These are phyloP conservation scores for Phytophthora hibernalis DNA, from an alignment of 352 stramenopile genomes.

Conservation along the genomic window DNA sequence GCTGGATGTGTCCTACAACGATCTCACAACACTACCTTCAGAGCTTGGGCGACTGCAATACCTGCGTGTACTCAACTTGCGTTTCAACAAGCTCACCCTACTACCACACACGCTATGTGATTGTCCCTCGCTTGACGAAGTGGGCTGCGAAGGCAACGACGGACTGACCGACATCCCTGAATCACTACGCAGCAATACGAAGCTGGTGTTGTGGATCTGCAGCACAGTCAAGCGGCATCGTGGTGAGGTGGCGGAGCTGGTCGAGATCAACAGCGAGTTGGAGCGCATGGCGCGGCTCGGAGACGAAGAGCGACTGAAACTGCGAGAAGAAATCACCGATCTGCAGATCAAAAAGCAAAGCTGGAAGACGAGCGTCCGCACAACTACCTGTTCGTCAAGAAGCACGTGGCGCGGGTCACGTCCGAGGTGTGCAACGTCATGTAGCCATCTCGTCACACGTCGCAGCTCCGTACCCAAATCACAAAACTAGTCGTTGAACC, in stretches of 20 bases:
- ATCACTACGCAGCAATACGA: conserved; percentile 70
- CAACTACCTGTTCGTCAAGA: conserved; percentile 80
- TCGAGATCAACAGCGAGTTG: conserved; percentile 78
- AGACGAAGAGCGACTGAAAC: conserved; percentile 75
- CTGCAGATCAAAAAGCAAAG: conserved; percentile 72
- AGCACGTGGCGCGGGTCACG: conserved; percentile 54
- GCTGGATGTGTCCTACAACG: conserved; percentile 71
- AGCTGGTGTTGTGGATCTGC: conserved; percentile 85
- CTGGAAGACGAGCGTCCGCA: conserved; percentile 68
- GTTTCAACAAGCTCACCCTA: conserved; percentile 75
- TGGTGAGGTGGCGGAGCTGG: conserved; percentile 67
- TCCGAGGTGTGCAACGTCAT: conserved; percentile 75
- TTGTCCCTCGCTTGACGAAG: conserved; percentile 56
- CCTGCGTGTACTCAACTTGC: conserved; percentile 68
- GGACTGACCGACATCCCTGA: conserved; percentile 69
- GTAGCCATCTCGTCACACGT: conserved; percentile 53
- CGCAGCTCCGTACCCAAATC: conserved; percentile 16
- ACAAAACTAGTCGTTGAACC: too few relatives aligned
- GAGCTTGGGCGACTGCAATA: conserved; percentile 67
- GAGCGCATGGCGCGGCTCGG: conserved; percentile 75
- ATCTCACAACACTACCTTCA: conserved; percentile 53
- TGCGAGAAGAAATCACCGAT: conserved; percentile 70
- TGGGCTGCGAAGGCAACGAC: conserved; percentile 69
- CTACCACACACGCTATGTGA: conserved; percentile 80
- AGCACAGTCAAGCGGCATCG: conserved; percentile 75